phyloP scores from a whole-genome alignment of 2,329 filamentous ascomycete species.

The Zymoseptoria pseudotritici region DNA sequence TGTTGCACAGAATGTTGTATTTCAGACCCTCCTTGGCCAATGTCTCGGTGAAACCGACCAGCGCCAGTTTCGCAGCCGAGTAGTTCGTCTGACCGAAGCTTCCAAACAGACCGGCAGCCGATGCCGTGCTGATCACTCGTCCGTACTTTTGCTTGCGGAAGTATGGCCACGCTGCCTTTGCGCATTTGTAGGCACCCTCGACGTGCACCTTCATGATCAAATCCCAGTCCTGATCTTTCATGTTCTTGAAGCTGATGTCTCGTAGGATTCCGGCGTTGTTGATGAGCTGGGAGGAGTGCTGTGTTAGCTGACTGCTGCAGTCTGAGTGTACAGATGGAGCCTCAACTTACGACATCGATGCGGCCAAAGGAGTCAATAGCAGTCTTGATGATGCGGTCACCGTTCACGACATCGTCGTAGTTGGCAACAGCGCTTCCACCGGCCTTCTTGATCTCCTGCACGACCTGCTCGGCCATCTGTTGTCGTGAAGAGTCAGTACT shows the following conservation, averaged over 20 bases:
- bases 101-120: conserved; percentile 91
- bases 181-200: conserved; percentile 89
- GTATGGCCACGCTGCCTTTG: conserved; percentile 89
- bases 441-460: conserved; percentile 73
- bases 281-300: conserved; percentile 51
- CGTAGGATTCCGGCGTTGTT: conserved; percentile 97
- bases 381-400: conserved; percentile 88
- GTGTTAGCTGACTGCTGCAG: neutral
- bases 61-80: conserved; percentile 89
- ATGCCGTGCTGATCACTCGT: conserved; percentile 91
- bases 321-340: neutral
- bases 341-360: conserved; percentile 57
- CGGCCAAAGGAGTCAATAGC: conserved; percentile 75
- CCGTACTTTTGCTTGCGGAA: conserved; percentile 99
- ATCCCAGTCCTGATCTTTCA: conserved; percentile 96
- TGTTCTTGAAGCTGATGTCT: conserved; percentile 97
- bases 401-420: conserved; percentile 90
- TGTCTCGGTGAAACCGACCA: conserved; percentile 96
- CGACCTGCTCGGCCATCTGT: conserved; percentile 74
- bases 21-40: conserved; percentile 94
- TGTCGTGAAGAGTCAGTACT: conserved; percentile 6
- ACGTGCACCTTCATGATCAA: conserved; percentile 89
- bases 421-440: conserved; percentile 96
- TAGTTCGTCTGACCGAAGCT: conserved; percentile 96
- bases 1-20: conserved; percentile 95